These are phyloP conservation scores for Paecilomyces variotii DNA, from an alignment of 2,329 filamentous ascomycete species.

Conservation along the genomic window DNA sequence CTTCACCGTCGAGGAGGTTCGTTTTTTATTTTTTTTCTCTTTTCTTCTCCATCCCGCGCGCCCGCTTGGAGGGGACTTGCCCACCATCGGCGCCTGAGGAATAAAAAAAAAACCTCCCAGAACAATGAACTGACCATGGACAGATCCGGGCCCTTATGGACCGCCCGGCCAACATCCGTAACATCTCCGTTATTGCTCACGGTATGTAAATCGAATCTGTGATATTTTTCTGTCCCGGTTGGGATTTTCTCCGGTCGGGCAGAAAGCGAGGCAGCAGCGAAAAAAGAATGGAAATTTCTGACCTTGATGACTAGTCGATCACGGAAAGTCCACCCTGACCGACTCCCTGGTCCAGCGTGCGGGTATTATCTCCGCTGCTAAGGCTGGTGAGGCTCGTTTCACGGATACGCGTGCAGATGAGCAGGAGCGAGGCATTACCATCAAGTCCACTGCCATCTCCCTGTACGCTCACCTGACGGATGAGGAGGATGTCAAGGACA, in stretches of 20 bases:
- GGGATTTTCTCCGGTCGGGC: not conserved
- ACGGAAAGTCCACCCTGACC: conserved; percentile 99
- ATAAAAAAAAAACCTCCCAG: not conserved
- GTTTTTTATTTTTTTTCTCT: conserved; percentile 17
- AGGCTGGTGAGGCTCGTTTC: conserved; percentile 91
- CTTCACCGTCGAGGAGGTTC: conserved; percentile 92
- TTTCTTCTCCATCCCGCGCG: conserved; percentile 2
- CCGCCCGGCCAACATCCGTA: conserved; percentile 58
- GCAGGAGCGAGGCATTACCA: conserved; percentile 99
- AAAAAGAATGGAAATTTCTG: not conserved
- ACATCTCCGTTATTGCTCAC: conserved; percentile 99
- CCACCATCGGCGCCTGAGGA: conserved; percentile 1
- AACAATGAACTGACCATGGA: conserved; percentile 13
- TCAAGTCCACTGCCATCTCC: conserved; percentile 99
- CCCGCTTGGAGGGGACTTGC: conserved; percentile 1
- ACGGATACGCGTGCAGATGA: conserved; percentile 97
- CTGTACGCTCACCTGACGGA: conserved; percentile 80
- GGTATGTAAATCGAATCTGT: conserved; percentile 41
- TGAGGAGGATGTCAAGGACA: conserved; percentile 87
- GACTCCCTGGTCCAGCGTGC: conserved; percentile 98
- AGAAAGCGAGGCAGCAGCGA: not conserved
- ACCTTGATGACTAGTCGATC: conserved; percentile 59
- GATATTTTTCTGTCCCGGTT: conserved; percentile 1
- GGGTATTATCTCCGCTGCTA: conserved; percentile 97
- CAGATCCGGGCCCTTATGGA: conserved; percentile 43